Percentiles rank a stretch among this genome's conserved stretches.
Conservation (phyloP, 2,329 filamentous ascomycete genomes). For the Cladosporium phlei region DNA sequence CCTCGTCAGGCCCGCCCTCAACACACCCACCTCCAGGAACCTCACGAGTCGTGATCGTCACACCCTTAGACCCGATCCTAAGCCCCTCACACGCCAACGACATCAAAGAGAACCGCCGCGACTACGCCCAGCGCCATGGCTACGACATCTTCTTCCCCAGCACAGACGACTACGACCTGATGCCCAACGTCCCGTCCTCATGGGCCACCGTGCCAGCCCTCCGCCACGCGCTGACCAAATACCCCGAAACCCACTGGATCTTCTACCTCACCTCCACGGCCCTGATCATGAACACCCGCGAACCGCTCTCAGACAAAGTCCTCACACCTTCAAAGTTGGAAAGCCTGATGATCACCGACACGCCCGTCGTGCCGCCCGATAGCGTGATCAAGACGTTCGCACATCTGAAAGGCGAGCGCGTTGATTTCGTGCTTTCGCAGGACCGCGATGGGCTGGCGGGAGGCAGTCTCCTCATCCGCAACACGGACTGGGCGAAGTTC, state of each 20-base stretch:
- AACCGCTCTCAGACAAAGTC: slow-evolving; percentile 66
- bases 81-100: slow-evolving; percentile 64
- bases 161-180: slow-evolving; percentile 68
- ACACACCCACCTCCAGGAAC: slow-evolving; percentile 35
- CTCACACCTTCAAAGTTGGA: slow-evolving; percentile 65
- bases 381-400: slow-evolving; percentile 94
- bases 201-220: slow-evolving; percentile 81
- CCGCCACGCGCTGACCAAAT: slow-evolving; percentile 79
- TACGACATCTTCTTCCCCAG: slow-evolving; percentile 81
- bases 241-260: slow-evolving; percentile 72
- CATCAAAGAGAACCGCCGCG: slow-evolving; percentile 74
- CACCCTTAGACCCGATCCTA: slow-evolving; percentile 68
- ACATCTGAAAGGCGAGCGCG: slow-evolving; percentile 69
- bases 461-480: slow-evolving; percentile 73
- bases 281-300: slow-evolving; percentile 77
- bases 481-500: slow-evolving; percentile 86
- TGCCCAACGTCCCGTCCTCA: slow-evolving; percentile 52
- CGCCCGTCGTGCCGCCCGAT: slow-evolving; percentile 85
- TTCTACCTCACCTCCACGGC: slow-evolving; percentile 84
- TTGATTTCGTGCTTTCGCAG: slow-evolving; percentile 79
- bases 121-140: slow-evolving; percentile 82
- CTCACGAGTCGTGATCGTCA: slow-evolving; percentile 70
- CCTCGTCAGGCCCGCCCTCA: slow-evolving; percentile 17
- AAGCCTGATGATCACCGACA: slow-evolving; percentile 74
- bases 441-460: slow-evolving; percentile 74